Conservation (phyloP, 441 rosid genomes). For the Pelargonium australe region DNA sequence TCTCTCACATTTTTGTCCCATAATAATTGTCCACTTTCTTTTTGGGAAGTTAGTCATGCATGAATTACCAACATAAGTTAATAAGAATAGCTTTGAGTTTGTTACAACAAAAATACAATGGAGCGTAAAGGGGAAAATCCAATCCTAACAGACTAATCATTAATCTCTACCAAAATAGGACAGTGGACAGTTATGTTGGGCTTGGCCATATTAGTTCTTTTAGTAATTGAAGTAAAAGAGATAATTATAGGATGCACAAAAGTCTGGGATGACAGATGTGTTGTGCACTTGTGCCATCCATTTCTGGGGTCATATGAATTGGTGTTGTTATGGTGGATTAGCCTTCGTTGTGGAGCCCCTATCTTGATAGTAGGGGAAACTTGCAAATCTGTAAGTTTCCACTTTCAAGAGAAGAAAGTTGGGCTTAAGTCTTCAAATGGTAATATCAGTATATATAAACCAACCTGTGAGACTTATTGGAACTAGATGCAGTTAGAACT, state of each 20-base stretch:
- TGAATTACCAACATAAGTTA: too few species aligned
- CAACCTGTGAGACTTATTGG: neutral
- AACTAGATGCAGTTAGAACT: conserved; percentile 1
- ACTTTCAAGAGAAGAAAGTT: neutral
- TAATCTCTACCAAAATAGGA: too few species aligned
- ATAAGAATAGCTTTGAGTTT: too few species aligned
- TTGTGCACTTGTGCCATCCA: neutral
- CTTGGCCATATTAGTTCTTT: neutral
- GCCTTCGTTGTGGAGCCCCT: neutral
- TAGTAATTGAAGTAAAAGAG: neutral
- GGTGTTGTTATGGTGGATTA: neutral
- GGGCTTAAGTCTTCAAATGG: neutral
- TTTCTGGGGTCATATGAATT: neutral
- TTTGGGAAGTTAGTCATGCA: too few species aligned
- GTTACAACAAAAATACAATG: too few species aligned
- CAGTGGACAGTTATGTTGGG: neutral
- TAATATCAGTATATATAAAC: neutral
- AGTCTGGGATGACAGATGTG: neutral
- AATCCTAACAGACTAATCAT: too few species aligned
- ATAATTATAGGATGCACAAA: neutral
- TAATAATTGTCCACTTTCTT: neutral
- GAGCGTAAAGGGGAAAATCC: too few species aligned
- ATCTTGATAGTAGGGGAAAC: neutral
- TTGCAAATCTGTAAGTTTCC: neutral
- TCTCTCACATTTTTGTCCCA: too few species aligned